Conservation (phyloP, 2,329 filamentous ascomycete species). For the Lasiodiplodia theobromae region DNA sequence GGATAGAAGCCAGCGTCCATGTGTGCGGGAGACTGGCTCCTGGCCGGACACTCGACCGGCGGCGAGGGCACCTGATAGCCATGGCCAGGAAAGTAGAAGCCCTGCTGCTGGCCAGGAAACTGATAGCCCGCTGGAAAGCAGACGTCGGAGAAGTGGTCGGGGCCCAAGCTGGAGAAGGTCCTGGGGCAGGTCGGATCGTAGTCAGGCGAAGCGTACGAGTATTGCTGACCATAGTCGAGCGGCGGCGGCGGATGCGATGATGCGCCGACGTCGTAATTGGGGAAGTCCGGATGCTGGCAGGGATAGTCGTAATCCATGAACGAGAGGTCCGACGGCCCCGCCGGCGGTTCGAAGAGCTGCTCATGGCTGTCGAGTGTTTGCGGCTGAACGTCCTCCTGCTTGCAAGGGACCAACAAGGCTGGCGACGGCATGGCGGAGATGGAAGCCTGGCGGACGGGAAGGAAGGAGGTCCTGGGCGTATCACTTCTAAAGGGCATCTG, state of each 20-base stretch:
- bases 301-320: conserved; percentile 9
- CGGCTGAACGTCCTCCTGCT: conserved; percentile 20
- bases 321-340: conserved; percentile 2
- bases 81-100: conserved; percentile 5
- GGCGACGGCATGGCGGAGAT: conserved; percentile 24
- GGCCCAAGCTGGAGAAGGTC: conserved; percentile 10
- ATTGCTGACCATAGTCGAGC: conserved; percentile 34
- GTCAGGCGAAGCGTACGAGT: conserved; percentile 23
- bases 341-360: neutral
- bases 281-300: conserved; percentile 31
- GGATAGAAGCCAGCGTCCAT: conserved; percentile 1
- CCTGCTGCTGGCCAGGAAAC: neutral
- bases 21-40: neutral
- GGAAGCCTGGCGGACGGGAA: conserved; percentile 25
- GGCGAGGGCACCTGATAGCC: conserved; percentile 1
- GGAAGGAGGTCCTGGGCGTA: conserved; percentile 34
- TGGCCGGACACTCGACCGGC: neutral
- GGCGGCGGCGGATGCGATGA: conserved; percentile 25
- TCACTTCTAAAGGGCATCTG: conserved; percentile 34
- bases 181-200: conserved; percentile 34
- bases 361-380: conserved; percentile 16
- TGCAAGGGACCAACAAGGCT: conserved; percentile 21
- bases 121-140: conserved; percentile 20
- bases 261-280: conserved; percentile 32
- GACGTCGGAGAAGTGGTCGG: neutral